phyloP scores from a whole-genome alignment of 2,329 filamentous ascomycete genomes.

The Fusarium sp. region DNA sequence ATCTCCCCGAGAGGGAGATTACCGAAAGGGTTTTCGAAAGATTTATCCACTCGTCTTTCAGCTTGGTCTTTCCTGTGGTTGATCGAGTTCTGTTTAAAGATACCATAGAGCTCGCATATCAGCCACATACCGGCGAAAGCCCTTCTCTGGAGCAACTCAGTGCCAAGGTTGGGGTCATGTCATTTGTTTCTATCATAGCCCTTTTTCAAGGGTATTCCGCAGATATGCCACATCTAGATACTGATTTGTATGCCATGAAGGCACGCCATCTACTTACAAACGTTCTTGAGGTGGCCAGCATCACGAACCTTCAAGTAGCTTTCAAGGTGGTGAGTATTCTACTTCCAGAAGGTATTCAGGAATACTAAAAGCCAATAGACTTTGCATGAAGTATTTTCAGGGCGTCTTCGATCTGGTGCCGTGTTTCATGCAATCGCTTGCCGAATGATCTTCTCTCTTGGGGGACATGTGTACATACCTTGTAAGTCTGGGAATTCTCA shows the following conservation, averaged over 20 bases:
- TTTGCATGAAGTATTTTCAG: slow-evolving; percentile 59
- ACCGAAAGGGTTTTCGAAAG: slow-evolving; percentile 46
- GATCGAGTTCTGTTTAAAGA: slow-evolving; percentile 61
- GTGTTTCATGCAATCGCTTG: slow-evolving; percentile 61
- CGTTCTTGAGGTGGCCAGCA: slow-evolving; percentile 58
- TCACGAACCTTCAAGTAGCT: slow-evolving; percentile 60
- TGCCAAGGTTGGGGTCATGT: slow-evolving; percentile 62
- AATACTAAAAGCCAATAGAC: slow-evolving; percentile 47
- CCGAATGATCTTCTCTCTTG: slow-evolving; percentile 63
- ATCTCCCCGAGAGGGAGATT: slow-evolving; percentile 43
- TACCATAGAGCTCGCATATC: slow-evolving; percentile 62
- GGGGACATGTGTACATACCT: slow-evolving; percentile 56
- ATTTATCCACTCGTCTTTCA: slow-evolving; percentile 53
- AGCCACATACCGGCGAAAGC: slow-evolving; percentile 26
- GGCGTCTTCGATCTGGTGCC: slow-evolving; percentile 60
- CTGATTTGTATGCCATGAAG: slow-evolving; percentile 57
- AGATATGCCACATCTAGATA: slow-evolving; percentile 51
- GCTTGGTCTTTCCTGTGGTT: slow-evolving; percentile 63
- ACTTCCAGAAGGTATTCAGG: accelerated
- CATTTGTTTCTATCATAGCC: slow-evolving; percentile 59
- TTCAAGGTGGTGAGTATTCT: slow-evolving; percentile 61
- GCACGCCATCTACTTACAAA: slow-evolving; percentile 59
- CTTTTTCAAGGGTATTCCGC: slow-evolving; percentile 36
- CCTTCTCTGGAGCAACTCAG: slow-evolving; percentile 49
- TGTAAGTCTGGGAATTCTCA: slow-evolving; percentile 17